Evolutionary conservation across 352 stramenopile genomes (phyloP), one percentile per base, ranked within the genome.

Genomic region (Aphanomyces invadans): DNA sequence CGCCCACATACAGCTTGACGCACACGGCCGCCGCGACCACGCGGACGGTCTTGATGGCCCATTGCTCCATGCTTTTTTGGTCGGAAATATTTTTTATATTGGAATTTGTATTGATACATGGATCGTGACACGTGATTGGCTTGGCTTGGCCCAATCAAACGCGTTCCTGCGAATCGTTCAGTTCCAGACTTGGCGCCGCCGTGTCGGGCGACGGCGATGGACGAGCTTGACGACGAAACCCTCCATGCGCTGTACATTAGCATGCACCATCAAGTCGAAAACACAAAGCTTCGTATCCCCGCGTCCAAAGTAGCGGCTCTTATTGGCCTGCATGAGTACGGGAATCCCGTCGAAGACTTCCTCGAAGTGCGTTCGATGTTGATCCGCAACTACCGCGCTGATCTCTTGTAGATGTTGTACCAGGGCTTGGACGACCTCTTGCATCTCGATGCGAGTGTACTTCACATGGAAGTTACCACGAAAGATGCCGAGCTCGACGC

Each of bases 291-390:
- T 57, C 83, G 77, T 55, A 80, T 86, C 48, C 82, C 81, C 33
- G 83, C 83, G 49, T 90, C 81, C 29, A 87, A 86, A 51, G 77
- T 92, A 46, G 83, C 83, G 51, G 73, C 80, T 5, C 71, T 88
- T 29, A 73, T 83, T 32, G 81, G 83, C 32, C 73, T 92, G 38
- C 83, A 92, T 62, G 83, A 88, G 69, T 92, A 80, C 56, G 80
- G 78, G 0, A 76, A 90, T 59, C 53, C 79, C 2, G 56, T 71
- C 1, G 81, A 88, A 36, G 75, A 79, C 45, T 71, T 80, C 12
- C 38, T 79, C 1, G 77, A 83, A 72, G 74, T 80, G 10, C 12
- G 33, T 15, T 33, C 23, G 2, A 4, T 36, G 49, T 39, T 32
- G n/a, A 57, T n/a, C 2, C 2, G 23, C 15, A 51, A 9, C 9